A percentile compares a stretch with the other conserved stretches of the same genome.
Evolutionary conservation across 495 filamentous ascomycete genomes (phyloP).

Genomic region (Pseudomonodictys pantanalensis): DNA sequence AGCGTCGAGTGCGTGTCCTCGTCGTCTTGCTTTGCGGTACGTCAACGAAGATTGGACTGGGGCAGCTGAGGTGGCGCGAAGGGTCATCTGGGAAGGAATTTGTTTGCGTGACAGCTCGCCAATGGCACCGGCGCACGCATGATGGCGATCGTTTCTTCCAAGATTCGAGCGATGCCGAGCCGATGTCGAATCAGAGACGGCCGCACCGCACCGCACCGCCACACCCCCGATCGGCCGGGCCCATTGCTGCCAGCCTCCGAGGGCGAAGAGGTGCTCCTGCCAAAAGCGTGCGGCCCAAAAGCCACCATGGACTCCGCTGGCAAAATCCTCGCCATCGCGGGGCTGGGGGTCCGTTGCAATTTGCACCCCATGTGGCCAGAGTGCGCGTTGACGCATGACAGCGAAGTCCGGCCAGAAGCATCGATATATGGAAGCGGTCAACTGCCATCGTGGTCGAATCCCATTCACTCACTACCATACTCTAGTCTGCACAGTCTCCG

Average conservation of each 20-base stretch:
- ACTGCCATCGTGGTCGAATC: constrained; percentile 6
- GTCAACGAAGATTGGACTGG: neutral
- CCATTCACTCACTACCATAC: neutral
- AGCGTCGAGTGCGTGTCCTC: neutral
- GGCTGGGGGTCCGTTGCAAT: too few relatives aligned
- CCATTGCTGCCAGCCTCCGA: neutral
- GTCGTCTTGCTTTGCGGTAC: neutral
- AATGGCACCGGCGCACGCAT: constrained; percentile 2
- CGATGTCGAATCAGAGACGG: neutral
- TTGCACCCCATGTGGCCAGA: constrained; percentile 30
- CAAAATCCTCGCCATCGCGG: constrained; percentile 1
- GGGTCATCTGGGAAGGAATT: constrained; percentile 5
- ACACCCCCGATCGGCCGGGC: neutral
- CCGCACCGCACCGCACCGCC: too few relatives aligned
- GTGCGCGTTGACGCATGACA: constrained; percentile 8
- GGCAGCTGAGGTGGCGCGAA: neutral
- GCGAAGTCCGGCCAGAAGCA: constrained; percentile 10
- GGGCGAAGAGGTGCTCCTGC: too few relatives aligned
- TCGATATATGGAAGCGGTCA: constrained; percentile 17
- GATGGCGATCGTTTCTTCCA: neutral
- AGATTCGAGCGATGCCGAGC: neutral
- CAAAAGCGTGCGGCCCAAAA: too few relatives aligned
- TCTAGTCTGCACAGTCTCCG: neutral
- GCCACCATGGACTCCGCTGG: too few relatives aligned
- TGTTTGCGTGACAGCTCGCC: constrained; percentile 6